These are phyloP conservation scores for Leccinellum albellum DNA, from an alignment of 768 basidiomycete genomes.

Conservation along the genomic window DNA sequence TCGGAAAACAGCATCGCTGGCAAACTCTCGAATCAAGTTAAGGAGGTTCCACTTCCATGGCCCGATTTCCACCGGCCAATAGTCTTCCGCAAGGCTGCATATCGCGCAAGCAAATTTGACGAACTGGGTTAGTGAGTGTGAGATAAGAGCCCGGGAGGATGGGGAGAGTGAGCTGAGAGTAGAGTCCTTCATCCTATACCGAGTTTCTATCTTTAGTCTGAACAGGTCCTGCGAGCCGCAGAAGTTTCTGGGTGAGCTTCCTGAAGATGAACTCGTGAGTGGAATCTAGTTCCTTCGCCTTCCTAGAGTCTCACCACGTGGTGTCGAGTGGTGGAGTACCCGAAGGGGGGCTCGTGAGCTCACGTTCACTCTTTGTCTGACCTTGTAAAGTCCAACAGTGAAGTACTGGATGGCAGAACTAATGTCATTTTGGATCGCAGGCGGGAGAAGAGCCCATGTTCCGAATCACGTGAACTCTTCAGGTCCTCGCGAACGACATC, in stretches of 20 bases:
- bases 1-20: slow-evolving; percentile 76
- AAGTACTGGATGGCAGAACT: slow-evolving; percentile 38
- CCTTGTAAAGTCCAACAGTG: too few species aligned
- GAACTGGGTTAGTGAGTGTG: slow-evolving; percentile 75
- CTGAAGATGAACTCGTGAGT: slow-evolving; percentile 75
- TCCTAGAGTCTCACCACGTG: slow-evolving; percentile 63
- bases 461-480: too few species aligned
- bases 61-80: slow-evolving; percentile 84
- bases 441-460: slow-evolving; percentile 90
- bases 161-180: slow-evolving; percentile 55
- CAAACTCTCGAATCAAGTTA: slow-evolving; percentile 48
- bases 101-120: slow-evolving; percentile 77
- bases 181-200: slow-evolving; percentile 48
- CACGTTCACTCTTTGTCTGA: too few species aligned
- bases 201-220: slow-evolving; percentile 60
- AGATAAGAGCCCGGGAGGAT: slow-evolving; percentile 83
- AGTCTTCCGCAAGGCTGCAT: too few species aligned
- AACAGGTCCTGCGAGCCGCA: slow-evolving; percentile 65
- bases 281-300: slow-evolving; percentile 61
- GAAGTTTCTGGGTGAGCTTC: slow-evolving; percentile 71
- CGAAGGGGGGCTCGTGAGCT: slow-evolving; percentile 67
- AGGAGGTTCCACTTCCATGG: slow-evolving; percentile 78
- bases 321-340: slow-evolving; percentile 60
- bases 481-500: slow-evolving; percentile 60
- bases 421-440: slow-evolving; percentile 63